phyloP scores from a whole-genome alignment of 208 protist species.

The Strigomonas culicis region DNA sequence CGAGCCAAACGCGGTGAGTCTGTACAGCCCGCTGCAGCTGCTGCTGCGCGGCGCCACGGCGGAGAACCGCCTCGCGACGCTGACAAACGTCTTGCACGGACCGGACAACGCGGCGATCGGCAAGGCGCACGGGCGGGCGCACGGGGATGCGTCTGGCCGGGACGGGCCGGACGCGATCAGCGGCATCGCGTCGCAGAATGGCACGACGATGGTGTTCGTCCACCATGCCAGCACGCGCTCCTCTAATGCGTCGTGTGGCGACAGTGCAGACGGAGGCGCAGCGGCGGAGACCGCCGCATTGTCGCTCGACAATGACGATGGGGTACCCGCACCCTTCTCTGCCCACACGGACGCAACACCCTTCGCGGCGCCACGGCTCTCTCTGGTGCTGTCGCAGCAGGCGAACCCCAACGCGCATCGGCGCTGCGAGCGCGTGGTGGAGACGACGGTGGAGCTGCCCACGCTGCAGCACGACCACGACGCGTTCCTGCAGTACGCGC shows the following conservation, averaged over 20 bases:
- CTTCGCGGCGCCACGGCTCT: neutral
- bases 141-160: too few species aligned
- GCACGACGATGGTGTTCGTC: neutral
- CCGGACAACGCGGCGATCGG: too few species aligned
- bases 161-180: neutral
- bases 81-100: neutral
- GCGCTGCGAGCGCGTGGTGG: constrained; percentile 27
- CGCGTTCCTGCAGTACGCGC: constrained; percentile 37
- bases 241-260: neutral
- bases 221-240: neutral
- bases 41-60: constrained; percentile 7
- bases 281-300: neutral
- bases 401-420: constrained; percentile 13
- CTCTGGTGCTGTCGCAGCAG: neutral
- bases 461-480: constrained; percentile 29
- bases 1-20: constrained; percentile 35
- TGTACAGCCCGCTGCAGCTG: constrained; percentile 45
- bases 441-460: constrained; percentile 30
- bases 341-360: too few species aligned
- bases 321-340: too few species aligned
- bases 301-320: neutral
- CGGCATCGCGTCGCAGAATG: constrained; percentile 1
- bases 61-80: constrained; percentile 2
- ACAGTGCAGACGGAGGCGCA: neutral
- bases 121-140: too few species aligned